These are phyloP conservation scores for Fusarium sacchari DNA, from an alignment of 2,329 filamentous ascomycete genomes.

Conservation along the genomic window DNA sequence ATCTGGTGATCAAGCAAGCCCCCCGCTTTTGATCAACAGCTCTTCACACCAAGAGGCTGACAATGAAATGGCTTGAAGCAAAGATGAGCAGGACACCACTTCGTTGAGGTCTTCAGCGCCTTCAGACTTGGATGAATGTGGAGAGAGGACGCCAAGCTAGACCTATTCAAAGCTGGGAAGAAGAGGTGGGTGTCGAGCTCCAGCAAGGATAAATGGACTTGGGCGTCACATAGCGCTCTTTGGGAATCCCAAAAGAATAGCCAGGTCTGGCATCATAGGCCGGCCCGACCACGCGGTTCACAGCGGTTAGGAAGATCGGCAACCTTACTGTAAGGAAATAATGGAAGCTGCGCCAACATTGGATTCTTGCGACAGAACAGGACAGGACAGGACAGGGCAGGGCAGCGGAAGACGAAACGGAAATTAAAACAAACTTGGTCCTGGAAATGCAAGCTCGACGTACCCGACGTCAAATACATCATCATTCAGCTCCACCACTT, in stretches of 20 bases:
- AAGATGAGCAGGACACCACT: conserved; percentile 30
- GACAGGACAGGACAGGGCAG: neutral
- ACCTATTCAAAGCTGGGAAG: conserved; percentile 11
- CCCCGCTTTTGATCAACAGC: conserved; percentile 15
- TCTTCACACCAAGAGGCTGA: conserved; percentile 6
- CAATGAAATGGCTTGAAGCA: conserved; percentile 7
- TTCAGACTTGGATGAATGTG: conserved; percentile 19
- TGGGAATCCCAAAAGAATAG: conserved; percentile 24
- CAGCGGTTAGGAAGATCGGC: conserved; percentile 34
- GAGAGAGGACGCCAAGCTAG: conserved; percentile 27
- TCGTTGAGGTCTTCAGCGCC: conserved; percentile 2
- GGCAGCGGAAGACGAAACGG: neutral
- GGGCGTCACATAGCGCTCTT: conserved; percentile 26
- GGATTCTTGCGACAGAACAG: conserved; percentile 2
- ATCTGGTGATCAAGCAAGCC: conserved; percentile 28
- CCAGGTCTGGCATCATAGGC: conserved; percentile 40
- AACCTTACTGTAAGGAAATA: conserved; percentile 21
- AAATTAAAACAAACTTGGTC: conserved; percentile 27
- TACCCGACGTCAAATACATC: conserved; percentile 32
- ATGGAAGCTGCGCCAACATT: conserved; percentile 9
- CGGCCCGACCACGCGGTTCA: conserved; percentile 31
- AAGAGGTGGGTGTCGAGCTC: conserved; percentile 25
- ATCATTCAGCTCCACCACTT: conserved; percentile 37
- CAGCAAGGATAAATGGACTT: conserved; percentile 32
- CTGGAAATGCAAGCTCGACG: conserved; percentile 9